These are phyloP conservation scores for Leishmania guyanensis DNA, from an alignment of 208 protist species.

Conservation along the genomic window DNA sequence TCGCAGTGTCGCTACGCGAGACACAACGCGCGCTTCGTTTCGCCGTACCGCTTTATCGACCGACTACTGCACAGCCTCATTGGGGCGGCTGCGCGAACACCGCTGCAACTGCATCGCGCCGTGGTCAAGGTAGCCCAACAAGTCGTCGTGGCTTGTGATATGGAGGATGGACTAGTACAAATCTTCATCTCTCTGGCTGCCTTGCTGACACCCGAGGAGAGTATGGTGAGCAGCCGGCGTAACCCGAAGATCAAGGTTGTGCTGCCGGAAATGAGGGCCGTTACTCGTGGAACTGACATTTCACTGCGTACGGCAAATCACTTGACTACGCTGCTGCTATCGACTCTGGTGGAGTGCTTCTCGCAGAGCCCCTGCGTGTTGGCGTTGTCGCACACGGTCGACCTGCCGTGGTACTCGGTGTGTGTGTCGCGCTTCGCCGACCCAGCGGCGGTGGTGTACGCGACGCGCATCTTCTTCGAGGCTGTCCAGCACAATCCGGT, in stretches of 20 bases:
- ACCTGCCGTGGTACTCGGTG: slow-evolving; percentile 70
- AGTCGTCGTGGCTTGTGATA: slow-evolving; percentile 70
- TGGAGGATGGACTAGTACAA: slow-evolving; percentile 64
- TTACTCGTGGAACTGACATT: slow-evolving; percentile 33
- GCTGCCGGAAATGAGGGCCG: slow-evolving; percentile 42
- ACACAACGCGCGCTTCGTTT: slow-evolving; percentile 66
- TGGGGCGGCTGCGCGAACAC: slow-evolving; percentile 26
- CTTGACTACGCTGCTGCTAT: slow-evolving; percentile 53
- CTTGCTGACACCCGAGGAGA: slow-evolving; percentile 57
- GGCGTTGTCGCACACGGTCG: slow-evolving; percentile 50
- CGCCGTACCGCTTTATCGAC: slow-evolving; percentile 68
- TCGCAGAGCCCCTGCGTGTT: slow-evolving; percentile 41
- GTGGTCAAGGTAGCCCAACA: slow-evolving; percentile 68
- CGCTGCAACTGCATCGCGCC: slow-evolving; percentile 41
- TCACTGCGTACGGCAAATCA: slow-evolving; percentile 48
- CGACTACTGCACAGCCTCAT: slow-evolving; percentile 72
- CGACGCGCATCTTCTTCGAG: slow-evolving; percentile 72
- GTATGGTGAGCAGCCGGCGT: slow-evolving; percentile 21
- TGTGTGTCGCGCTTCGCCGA: slow-evolving; percentile 72
- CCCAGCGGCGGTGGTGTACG: slow-evolving; percentile 69
- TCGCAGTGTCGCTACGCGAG: slow-evolving; percentile 61
- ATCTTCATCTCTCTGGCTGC: slow-evolving; percentile 57
- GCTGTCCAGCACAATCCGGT: slow-evolving; percentile 51
- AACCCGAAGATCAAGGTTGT: slow-evolving; percentile 34
- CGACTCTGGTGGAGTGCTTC: slow-evolving; percentile 58